phyloP scores from a whole-genome alignment of 768 basidiomycete species.

The Naganishia randhawae region DNA sequence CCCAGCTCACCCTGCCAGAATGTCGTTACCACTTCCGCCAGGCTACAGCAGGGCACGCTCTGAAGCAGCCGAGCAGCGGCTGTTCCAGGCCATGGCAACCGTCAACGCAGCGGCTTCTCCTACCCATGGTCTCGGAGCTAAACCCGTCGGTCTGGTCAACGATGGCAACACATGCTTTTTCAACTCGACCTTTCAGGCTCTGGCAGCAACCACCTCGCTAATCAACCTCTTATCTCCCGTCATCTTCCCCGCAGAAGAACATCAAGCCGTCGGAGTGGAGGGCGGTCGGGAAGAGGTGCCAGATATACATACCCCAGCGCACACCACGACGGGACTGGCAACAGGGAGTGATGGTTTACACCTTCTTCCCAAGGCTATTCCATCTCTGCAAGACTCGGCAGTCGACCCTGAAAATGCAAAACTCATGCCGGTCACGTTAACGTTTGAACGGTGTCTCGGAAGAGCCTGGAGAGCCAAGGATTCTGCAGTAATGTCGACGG shows the following conservation, averaged over 20 bases:
- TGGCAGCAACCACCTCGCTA: conserved; percentile 47
- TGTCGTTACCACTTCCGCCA: conserved; percentile 10
- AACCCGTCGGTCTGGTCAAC: conserved; percentile 48
- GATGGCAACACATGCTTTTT: conserved; percentile 76
- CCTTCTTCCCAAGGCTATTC: conserved; percentile 36
- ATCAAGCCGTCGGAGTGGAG: background rate
- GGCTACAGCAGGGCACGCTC: conserved; percentile 7
- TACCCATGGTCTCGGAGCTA: conserved; percentile 27
- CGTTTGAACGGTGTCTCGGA: conserved; percentile 42
- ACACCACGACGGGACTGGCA: conserved; percentile 13
- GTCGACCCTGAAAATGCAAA: conserved; percentile 43
- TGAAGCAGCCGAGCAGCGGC: conserved; percentile 10
- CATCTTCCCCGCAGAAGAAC: conserved; percentile 17
- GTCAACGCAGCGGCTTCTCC: conserved; percentile 20
- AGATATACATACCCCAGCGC: conserved; percentile 7
- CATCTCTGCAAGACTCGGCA: conserved; percentile 41
- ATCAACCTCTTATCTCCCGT: conserved; percentile 34
- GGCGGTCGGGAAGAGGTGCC: background rate
- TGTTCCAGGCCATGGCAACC: conserved; percentile 16
- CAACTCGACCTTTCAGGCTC: conserved; percentile 89
- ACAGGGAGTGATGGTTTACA: conserved; percentile 19
- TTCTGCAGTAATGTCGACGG: conserved; percentile 33
- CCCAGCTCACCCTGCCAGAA: background rate
- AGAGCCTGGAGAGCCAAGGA: conserved; percentile 49
- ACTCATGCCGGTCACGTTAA: conserved; percentile 45